Percentiles rank a stretch among this genome's conserved stretches.
Conservation (phyloP, 1,284 basidiomycete species). For the Schizopora paradoxa region DNA sequence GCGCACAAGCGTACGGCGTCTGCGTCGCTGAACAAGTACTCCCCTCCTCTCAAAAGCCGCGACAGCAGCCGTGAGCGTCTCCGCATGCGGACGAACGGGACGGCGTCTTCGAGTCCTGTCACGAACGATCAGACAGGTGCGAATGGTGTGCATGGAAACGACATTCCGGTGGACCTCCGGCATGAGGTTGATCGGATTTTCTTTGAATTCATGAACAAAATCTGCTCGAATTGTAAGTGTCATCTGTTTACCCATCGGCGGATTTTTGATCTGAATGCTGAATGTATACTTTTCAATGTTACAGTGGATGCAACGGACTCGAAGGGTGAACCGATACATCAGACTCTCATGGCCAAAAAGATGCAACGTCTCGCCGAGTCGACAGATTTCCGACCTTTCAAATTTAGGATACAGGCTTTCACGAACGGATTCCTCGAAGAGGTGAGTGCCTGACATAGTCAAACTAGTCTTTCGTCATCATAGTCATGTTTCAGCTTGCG, state of each 20-base stretch:
- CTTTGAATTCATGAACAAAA: slow-evolving; percentile 80
- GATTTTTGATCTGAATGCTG: slow-evolving; percentile 9
- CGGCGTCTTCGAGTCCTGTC: slow-evolving; percentile 26
- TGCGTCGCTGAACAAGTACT: slow-evolving; percentile 21
- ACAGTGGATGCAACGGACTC: slow-evolving; percentile 88
- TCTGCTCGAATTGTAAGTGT: slow-evolving; percentile 86
- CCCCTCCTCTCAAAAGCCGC: slow-evolving; percentile 20
- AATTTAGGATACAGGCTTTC: slow-evolving; percentile 98
- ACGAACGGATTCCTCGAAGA: slow-evolving; percentile 95
- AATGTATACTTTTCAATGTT: slow-evolving; percentile 14
- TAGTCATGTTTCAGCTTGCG: slow-evolving; percentile 48
- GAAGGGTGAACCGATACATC: slow-evolving; percentile 96
- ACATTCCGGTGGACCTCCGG: slow-evolving; percentile 77
- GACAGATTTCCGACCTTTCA: slow-evolving; percentile 96
- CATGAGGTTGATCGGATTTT: slow-evolving; percentile 86
- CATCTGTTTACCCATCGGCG: slow-evolving; percentile 8
- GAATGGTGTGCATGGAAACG: slow-evolving; percentile 42
- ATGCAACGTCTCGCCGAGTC: slow-evolving; percentile 96
- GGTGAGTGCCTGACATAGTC: slow-evolving; percentile 36
- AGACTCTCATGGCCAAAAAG: slow-evolving; percentile 98
- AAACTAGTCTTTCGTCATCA: slow-evolving; percentile 16
- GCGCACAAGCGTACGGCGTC: slow-evolving; percentile 26
- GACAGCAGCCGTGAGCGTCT: slow-evolving; percentile 13
- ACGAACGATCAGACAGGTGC: slow-evolving; percentile 25
- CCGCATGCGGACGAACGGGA: slow-evolving; percentile 19